phyloP scores from a whole-genome alignment of 2,329 filamentous ascomycete species.

The Nemania serpens region DNA sequence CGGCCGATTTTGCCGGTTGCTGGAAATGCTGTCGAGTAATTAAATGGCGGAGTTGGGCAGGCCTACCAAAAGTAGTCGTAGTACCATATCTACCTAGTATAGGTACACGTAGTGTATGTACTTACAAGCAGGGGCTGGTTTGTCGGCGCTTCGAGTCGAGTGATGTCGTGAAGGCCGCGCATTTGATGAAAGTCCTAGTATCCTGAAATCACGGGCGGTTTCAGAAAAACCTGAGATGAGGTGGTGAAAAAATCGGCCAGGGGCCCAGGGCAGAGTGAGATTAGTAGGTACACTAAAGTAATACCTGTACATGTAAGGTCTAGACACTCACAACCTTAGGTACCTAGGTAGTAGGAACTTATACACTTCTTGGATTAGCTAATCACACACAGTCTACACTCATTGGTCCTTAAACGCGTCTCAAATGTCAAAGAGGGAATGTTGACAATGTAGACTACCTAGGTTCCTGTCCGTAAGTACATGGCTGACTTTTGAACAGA shows the following conservation, averaged over 20 bases:
- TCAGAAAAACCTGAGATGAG: constrained; percentile 13
- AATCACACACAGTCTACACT: background rate
- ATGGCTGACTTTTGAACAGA: background rate
- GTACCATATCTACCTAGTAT: background rate
- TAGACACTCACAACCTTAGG: too few species aligned
- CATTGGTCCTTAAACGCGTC: constrained; percentile 9
- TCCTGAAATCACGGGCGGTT: constrained; percentile 19
- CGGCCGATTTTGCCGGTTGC: constrained; percentile 28
- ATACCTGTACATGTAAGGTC: too few species aligned
- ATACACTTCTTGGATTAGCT: background rate
- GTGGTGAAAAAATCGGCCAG: constrained; percentile 10
- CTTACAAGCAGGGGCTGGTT: background rate
- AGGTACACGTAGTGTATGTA: too few species aligned
- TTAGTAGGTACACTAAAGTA: too few species aligned
- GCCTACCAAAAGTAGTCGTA: background rate
- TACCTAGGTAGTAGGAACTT: too few species aligned
- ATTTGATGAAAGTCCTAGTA: constrained; percentile 6
- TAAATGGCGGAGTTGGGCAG: constrained; percentile 11
- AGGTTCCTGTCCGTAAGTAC: too few species aligned
- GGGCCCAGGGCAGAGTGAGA: background rate
- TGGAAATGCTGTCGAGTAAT: constrained; percentile 8
- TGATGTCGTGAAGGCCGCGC: background rate
- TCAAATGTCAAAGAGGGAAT: background rate
- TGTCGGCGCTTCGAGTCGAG: background rate
- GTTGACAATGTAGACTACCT: too few species aligned